Conservation (phyloP, 1,139 yeast genomes). For the Suhomyces bolitotheri region DNA sequence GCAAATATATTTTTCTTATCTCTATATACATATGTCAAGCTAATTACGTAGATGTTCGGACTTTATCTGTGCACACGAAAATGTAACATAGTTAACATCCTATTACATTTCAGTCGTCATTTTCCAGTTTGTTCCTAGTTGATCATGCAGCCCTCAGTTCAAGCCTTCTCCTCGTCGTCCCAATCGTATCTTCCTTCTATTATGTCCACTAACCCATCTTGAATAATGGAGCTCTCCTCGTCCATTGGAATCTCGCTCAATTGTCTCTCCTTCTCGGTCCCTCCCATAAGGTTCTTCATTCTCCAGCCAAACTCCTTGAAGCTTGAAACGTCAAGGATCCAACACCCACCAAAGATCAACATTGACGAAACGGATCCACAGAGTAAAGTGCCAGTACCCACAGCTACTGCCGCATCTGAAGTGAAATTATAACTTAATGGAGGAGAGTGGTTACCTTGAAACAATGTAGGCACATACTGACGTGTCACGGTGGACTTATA, state of each 20-base stretch:
- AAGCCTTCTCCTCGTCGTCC: slow-evolving; percentile 15
- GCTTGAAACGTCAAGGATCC: slow-evolving; percentile 73
- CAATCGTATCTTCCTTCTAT: slow-evolving; percentile 42
- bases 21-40: no score
- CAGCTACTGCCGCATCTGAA: slow-evolving; percentile 85
- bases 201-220: slow-evolving; percentile 49
- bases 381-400: slow-evolving; percentile 74
- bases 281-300: slow-evolving; percentile 70
- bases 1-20: no score
- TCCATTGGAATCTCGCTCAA: slow-evolving; percentile 60
- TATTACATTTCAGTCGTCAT: no score
- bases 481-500: slow-evolving; percentile 72
- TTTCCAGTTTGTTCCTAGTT: no score
- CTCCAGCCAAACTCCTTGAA: slow-evolving; percentile 70
- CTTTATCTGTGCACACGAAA: no score
- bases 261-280: slow-evolving; percentile 54
- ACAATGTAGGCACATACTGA: slow-evolving; percentile 74
- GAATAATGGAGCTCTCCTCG: slow-evolving; percentile 60
- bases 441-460: slow-evolving; percentile 84
- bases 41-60: no score
- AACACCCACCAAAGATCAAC: slow-evolving; percentile 72
- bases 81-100: no score
- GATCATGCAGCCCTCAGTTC: no score
- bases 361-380: slow-evolving; percentile 74
- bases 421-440: slow-evolving; percentile 74